Base-by-base conservation (phyloP, 1,284 basidiomycete species). In the Pascua sp. region DNA sequence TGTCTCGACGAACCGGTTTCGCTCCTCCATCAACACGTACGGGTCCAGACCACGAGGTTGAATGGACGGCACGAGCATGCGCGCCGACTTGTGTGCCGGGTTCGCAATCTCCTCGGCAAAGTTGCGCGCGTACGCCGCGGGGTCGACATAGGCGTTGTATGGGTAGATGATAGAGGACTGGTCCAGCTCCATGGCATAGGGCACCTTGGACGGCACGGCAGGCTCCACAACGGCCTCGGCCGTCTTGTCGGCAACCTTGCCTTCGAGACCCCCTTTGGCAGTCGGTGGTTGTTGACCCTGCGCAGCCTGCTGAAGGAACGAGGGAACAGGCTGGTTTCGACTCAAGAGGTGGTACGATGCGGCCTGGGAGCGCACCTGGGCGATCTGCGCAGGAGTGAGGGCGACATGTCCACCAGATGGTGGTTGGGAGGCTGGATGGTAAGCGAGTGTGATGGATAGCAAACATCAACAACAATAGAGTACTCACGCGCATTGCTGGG, bases 41-140 rank as follows among this genome's bases (percentile, higher is more conserved):
- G 93, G 90, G 73, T 99, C 95, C 37, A 98, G 85, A 15, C 96
- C 95, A n/a, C 82, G 79, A 0, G 96, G 96, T 83, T 92, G 89
- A 62, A 97, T 80, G 12, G 90, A 90, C 8, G 94, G 93, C 42
- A 97, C 82, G 47, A 96, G 80, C 41, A 92, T 83, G 7, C 88
- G 83, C 73, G 94, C 90, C 56, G 76, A 64, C 62, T 73, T 75
- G 62, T 67, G 72, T 49, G 72, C 65, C 11, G 75, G 76, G 51
- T 75, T 69, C 24, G 67, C 49, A 56, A 74, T 62, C 53, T 75
- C 70, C 10, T 70, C 69, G 49, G 73, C 85, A 54, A 84, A 74
- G 47, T 83, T 81, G 62, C 90, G 84, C 51, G 82, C 76, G 51
- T 79, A 79, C 4, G 87, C 83, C 68, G 90, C 88, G 0, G 95